Evolutionary conservation across 2,329 filamentous ascomycete species (phyloP).

Genomic region (Fusarium tricinctum): DNA sequence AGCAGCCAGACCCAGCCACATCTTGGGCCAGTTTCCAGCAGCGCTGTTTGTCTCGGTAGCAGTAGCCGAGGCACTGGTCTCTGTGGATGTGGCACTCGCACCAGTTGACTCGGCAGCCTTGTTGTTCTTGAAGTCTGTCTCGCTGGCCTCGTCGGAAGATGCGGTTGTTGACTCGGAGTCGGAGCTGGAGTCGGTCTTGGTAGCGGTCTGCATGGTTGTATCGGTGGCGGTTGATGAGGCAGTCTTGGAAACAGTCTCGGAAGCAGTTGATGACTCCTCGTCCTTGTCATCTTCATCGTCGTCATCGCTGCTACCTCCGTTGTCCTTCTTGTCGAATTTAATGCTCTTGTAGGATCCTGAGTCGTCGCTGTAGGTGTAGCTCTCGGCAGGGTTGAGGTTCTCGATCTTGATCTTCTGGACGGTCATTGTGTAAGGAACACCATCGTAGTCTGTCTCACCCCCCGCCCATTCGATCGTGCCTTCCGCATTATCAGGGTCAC

Average conservation of each 20-base stretch:
- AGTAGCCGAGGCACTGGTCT: conserved; percentile 17
- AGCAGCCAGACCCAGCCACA: conserved; percentile 19
- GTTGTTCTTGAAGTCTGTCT: conserved; percentile 34
- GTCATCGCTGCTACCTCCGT: background rate
- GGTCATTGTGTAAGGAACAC: conserved; percentile 71
- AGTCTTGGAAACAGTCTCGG: background rate
- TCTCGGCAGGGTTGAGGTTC: conserved; percentile 53
- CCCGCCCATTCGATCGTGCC: conserved; percentile 78
- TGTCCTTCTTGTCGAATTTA: conserved; percentile 34
- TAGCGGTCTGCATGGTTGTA: background rate
- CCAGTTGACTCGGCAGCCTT: conserved; percentile 10
- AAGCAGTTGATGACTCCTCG: conserved; percentile 3
- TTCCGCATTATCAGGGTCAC: conserved; percentile 58
- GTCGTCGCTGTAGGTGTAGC: conserved; percentile 52
- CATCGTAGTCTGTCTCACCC: conserved; percentile 58
- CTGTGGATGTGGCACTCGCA: background rate
- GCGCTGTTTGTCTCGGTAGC: conserved; percentile 2
- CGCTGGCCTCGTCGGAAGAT: conserved; percentile 4
- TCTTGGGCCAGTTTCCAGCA: conserved; percentile 18
- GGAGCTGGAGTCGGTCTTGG: conserved; percentile 2
- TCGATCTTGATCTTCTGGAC: conserved; percentile 63
- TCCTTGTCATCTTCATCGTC: background rate
- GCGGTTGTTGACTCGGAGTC: conserved; percentile 19
- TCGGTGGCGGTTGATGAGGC: conserved; percentile 10
- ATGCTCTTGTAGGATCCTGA: conserved; percentile 48